Conservation (phyloP, 371 early-diverging fungal genomes). For the Apophysomyces variabilis region DNA sequence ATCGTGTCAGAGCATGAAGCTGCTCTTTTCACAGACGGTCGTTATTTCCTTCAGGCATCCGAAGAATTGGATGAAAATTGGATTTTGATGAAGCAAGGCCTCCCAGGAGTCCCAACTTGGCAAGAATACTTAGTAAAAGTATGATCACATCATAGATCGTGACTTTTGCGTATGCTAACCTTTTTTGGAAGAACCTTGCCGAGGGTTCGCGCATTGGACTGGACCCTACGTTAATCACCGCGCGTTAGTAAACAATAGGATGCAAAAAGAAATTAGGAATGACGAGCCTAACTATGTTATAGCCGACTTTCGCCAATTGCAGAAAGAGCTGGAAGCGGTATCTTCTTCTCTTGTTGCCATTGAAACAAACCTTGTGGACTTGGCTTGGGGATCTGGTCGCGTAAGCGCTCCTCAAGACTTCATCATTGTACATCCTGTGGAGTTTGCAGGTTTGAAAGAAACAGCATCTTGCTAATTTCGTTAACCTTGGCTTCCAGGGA, state of each 20-base stretch:
- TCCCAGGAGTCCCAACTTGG: conserved; percentile 87
- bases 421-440: conserved; percentile 66
- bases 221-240: conserved; percentile 82
- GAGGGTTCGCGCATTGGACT: conserved; percentile 79
- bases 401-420: conserved; percentile 70
- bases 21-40: conserved; percentile 96
- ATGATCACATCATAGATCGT: conserved; percentile 7
- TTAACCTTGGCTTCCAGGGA: conserved; percentile 20
- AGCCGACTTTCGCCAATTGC: conserved; percentile 69
- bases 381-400: conserved; percentile 74
- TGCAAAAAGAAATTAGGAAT: conserved; percentile 44
- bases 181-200: conserved; percentile 56
- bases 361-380: conserved; percentile 77
- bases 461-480: neutral
- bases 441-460: conserved; percentile 69
- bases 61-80: conserved; percentile 91
- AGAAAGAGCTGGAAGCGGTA: conserved; percentile 53
- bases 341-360: conserved; percentile 63
- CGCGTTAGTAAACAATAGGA: conserved; percentile 37
- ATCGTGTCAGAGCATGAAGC: conserved; percentile 75
- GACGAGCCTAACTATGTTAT: conserved; percentile 31
- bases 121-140: conserved; percentile 83
- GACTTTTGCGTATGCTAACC: neutral
- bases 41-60: conserved; percentile 98
- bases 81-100: conserved; percentile 91